These are phyloP conservation scores for Dendrothele bispora DNA, from an alignment of 768 basidiomycete species.

Conservation along the genomic window DNA sequence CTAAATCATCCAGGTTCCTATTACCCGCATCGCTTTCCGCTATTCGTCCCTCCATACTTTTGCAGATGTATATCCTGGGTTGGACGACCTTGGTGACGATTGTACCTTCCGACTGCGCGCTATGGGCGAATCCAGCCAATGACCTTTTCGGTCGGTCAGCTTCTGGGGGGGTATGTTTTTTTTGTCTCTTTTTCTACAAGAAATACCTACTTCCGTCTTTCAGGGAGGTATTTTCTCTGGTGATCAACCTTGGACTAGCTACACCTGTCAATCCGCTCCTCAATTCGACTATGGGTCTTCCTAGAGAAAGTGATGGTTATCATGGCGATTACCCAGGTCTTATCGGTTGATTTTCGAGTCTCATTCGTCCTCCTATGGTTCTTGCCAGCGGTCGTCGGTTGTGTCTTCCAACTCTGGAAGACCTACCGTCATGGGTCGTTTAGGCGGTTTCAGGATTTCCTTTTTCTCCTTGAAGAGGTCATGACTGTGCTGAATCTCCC, in stretches of 20 bases:
- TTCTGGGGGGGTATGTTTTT: slow-evolving; percentile 42
- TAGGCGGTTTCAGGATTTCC: slow-evolving; percentile 60
- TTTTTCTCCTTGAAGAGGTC: slow-evolving; percentile 58
- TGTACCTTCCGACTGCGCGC: not conserved
- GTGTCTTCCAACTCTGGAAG: slow-evolving; percentile 88
- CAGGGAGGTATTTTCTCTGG: slow-evolving; percentile 81
- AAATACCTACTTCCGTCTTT: not conserved
- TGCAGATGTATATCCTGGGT: no score
- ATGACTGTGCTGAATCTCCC: slow-evolving; percentile 68
- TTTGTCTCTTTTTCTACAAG: slow-evolving; percentile 3
- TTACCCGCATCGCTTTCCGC: no score
- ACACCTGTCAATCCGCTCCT: slow-evolving; percentile 61
- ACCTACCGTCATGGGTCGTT: slow-evolving; percentile 73
- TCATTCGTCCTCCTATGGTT: slow-evolving; percentile 86
- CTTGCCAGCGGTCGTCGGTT: slow-evolving; percentile 92
- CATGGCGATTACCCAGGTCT: slow-evolving; percentile 72
- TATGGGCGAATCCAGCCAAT: slow-evolving; percentile 5
- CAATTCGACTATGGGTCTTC: slow-evolving; percentile 74
- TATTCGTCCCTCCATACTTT: not conserved
- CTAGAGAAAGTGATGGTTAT: slow-evolving; percentile 88
- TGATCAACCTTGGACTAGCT: slow-evolving; percentile 66
- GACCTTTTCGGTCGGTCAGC: slow-evolving; percentile 45
- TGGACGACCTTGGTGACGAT: not conserved
- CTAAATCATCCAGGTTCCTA: no score
- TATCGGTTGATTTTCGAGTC: slow-evolving; percentile 62